phyloP scores from a whole-genome alignment of 2,329 filamentous ascomycete genomes.

The Fusarium avenaceum region DNA sequence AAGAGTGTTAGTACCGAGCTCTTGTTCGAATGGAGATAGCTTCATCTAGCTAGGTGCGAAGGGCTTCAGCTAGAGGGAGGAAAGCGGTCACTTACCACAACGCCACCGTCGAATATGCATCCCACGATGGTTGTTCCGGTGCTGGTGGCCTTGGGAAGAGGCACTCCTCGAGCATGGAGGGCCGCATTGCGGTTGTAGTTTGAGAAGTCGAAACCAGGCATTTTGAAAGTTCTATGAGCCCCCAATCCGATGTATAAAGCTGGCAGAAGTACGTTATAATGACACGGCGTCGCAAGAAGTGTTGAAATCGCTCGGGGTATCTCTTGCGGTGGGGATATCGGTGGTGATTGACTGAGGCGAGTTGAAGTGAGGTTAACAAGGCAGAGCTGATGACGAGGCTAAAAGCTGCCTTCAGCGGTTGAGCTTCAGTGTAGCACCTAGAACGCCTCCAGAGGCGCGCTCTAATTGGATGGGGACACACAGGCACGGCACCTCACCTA shows the following conservation, averaged over 20 bases:
- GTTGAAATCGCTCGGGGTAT: slow-evolving; percentile 38
- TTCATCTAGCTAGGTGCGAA: not conserved
- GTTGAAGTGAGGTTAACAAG: slow-evolving; percentile 46
- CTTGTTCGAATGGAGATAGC: slow-evolving; percentile 19
- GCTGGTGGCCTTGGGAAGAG: slow-evolving; percentile 96
- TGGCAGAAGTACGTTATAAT: not conserved
- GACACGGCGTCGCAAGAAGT: slow-evolving; percentile 23
- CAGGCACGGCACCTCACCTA: not conserved
- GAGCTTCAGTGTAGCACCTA: slow-evolving; percentile 43
- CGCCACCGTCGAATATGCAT: slow-evolving; percentile 95
- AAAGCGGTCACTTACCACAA: slow-evolving; percentile 75
- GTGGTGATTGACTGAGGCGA: slow-evolving; percentile 32
- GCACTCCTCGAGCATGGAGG: slow-evolving; percentile 92
- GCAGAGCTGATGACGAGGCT: slow-evolving; percentile 68
- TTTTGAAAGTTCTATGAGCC: slow-evolving; percentile 61
- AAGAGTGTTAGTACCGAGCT: slow-evolving; percentile 37
- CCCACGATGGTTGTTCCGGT: slow-evolving; percentile 99
- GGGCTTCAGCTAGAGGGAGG: not conserved
- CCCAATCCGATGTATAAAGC: slow-evolving; percentile 29
- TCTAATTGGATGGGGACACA: slow-evolving; percentile 46
- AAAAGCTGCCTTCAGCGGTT: slow-evolving; percentile 62
- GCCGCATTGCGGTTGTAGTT: slow-evolving; percentile 99
- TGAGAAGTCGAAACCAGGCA: slow-evolving; percentile 99
- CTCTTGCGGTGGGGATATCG: slow-evolving; percentile 42
- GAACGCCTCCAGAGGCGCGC: slow-evolving; percentile 13